Evolutionary conservation across 2,329 filamentous ascomycete genomes (phyloP).

Genomic region (Saccharata proteae): DNA sequence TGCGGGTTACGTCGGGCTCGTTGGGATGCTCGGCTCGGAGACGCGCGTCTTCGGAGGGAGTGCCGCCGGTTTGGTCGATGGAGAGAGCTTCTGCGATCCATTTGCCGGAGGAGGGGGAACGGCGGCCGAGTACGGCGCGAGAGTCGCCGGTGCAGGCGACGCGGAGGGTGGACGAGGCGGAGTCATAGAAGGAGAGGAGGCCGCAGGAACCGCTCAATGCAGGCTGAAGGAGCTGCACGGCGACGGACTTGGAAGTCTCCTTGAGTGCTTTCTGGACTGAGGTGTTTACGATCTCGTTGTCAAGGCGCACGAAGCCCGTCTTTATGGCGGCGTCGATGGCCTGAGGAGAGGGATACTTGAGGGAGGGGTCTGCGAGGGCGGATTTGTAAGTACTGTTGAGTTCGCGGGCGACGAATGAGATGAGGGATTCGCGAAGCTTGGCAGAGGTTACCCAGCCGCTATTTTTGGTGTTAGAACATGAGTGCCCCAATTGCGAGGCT

Average conservation of each 20-base stretch:
- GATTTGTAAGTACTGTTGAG: conserved; percentile 85
- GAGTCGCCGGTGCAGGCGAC: conserved; percentile 95
- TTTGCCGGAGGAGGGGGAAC: conserved; percentile 58
- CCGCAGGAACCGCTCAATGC: conserved; percentile 96
- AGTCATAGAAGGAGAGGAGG: conserved; percentile 92
- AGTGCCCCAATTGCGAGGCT: conserved; percentile 7
- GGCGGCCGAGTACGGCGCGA: conserved; percentile 80
- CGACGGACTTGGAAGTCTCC: conserved; percentile 76
- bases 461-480: too few species aligned
- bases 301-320: conserved; percentile 73
- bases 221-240: conserved; percentile 82
- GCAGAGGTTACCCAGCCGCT: conserved; percentile 98
- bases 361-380: conserved; percentile 44
- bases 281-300: conserved; percentile 88
- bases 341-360: conserved; percentile 58
- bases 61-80: conserved; percentile 86
- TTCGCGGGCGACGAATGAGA: conserved; percentile 84
- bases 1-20: conserved; percentile 75
- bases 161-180: conserved; percentile 70
- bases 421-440: conserved; percentile 83
- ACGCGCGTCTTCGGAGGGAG: conserved; percentile 69
- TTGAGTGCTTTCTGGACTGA: conserved; percentile 87
- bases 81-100: conserved; percentile 88
- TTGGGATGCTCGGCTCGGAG: conserved; percentile 78
- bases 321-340: conserved; percentile 88